Conservation (phyloP, 768 basidiomycete species). For the Macrolepiota dolichaula region DNA sequence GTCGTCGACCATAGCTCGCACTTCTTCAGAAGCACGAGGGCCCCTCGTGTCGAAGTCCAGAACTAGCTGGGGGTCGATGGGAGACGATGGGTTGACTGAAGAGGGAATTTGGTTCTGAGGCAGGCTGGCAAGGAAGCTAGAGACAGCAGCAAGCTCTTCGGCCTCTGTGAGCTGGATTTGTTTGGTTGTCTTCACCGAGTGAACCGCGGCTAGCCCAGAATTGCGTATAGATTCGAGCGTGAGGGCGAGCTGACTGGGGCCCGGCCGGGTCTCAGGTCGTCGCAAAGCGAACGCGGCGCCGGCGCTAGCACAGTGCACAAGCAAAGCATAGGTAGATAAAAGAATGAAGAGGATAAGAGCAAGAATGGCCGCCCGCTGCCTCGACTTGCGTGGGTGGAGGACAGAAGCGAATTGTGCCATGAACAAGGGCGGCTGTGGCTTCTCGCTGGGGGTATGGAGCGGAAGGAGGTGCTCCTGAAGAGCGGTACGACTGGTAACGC, state of each 20-base stretch:
- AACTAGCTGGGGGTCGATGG: conserved; percentile 78
- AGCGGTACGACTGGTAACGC: conserved; percentile 28
- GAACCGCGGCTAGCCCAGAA: conserved; percentile 22
- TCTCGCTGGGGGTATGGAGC: conserved; percentile 15
- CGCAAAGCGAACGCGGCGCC: conserved; percentile 34
- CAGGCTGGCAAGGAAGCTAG: conserved; percentile 69
- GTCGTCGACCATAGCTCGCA: conserved; percentile 54
- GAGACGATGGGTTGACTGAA: conserved; percentile 54
- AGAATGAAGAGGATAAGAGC: conserved; percentile 49
- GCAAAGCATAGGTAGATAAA: conserved; percentile 54
- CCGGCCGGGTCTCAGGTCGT: conserved; percentile 21
- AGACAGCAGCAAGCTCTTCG: conserved; percentile 73
- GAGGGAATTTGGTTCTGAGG: conserved; percentile 74
- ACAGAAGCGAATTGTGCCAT: conserved; percentile 26
- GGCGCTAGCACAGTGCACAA: conserved; percentile 42
- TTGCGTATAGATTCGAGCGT: conserved; percentile 34
- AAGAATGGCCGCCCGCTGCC: conserved; percentile 51
- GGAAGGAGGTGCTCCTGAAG: conserved; percentile 27
- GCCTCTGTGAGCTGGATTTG: conserved; percentile 40
- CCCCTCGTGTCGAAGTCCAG: conserved; percentile 81
- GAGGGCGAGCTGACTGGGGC: conserved; percentile 31
- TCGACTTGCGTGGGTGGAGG: conserved; percentile 42
- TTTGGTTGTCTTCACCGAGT: conserved; percentile 18
- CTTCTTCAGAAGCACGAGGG: conserved; percentile 55
- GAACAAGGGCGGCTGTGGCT: conserved; percentile 17